A percentile compares a stretch with the other conserved stretches of the same genome.
Evolutionary conservation across 306 rosid species (phyloP).

Genomic region (Dryas octopetala): DNA sequence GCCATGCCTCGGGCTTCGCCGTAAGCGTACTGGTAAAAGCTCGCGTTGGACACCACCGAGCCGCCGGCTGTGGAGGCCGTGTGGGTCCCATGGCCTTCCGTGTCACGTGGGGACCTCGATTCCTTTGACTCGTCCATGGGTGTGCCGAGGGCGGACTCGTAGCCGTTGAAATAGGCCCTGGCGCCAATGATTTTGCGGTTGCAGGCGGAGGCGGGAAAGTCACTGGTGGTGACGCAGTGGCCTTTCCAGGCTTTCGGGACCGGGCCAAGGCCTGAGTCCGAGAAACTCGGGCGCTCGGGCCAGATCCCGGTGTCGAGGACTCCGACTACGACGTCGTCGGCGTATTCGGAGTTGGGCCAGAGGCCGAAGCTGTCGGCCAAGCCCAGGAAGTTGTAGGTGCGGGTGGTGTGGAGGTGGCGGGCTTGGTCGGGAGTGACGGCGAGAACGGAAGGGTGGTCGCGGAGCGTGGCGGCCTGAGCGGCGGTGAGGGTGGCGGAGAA

Average conservation of each 20-base stretch:
- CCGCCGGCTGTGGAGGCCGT: constrained; percentile 86
- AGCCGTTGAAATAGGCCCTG: constrained; percentile 55
- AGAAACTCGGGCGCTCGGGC: constrained; percentile 72
- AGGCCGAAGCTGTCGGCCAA: constrained; percentile 54
- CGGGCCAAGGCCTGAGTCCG: constrained; percentile 41
- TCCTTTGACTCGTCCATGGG: constrained; percentile 54
- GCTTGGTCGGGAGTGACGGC: constrained; percentile 64
- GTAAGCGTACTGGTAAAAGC: constrained; percentile 57
- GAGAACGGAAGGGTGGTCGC: constrained; percentile 36
- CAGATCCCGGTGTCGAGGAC: constrained; percentile 83
- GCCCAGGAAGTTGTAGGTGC: constrained; percentile 62
- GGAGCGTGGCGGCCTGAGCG: constrained; percentile 47
- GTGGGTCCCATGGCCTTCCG: constrained; percentile 83
- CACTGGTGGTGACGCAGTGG: constrained; percentile 30
- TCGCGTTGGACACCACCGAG: constrained; percentile 51
- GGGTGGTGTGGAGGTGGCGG: constrained; percentile 78
- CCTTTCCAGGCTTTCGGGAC: constrained; percentile 70
- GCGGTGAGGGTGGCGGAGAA: constrained; percentile 66
- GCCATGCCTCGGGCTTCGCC: constrained; percentile 95
- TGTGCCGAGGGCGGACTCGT: constrained; percentile 41
- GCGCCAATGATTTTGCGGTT: constrained; percentile 77
- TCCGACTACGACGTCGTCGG: constrained; percentile 64
- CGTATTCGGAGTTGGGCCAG: constrained; percentile 61
- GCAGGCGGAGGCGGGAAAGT: constrained; percentile 56
- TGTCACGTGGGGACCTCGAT: constrained; percentile 65